These are phyloP conservation scores for Dioszegia crocea DNA, from an alignment of 768 basidiomycete species.

Conservation along the genomic window DNA sequence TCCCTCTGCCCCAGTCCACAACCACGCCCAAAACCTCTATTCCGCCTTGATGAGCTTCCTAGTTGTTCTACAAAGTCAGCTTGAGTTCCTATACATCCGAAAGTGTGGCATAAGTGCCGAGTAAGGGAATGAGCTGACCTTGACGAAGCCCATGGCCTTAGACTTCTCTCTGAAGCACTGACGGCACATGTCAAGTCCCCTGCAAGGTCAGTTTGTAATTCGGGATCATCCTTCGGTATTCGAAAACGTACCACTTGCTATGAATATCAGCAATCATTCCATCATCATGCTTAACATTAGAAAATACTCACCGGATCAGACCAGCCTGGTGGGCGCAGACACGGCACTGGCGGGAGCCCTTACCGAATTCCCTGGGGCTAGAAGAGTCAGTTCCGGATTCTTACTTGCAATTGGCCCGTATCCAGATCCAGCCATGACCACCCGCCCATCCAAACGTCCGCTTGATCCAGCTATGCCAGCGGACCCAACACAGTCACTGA, in stretches of 20 bases:
- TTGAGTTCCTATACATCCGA: too few relatives aligned
- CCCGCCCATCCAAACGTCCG: too few relatives aligned
- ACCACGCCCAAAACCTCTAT: not conserved
- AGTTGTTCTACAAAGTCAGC: conserved; percentile 39
- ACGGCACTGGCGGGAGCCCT: conserved; percentile 93
- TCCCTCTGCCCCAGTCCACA: not conserved
- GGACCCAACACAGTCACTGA: too few relatives aligned
- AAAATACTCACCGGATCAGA: conserved; percentile 78
- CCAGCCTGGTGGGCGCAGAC: conserved; percentile 95
- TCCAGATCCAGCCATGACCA: not conserved
- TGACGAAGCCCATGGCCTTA: conserved; percentile 85
- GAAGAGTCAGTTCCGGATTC: conserved; percentile 7
- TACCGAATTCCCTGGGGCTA: conserved; percentile 84
- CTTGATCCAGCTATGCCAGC: too few relatives aligned
- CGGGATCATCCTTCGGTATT: too few relatives aligned
- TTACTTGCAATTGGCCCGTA: not conserved
- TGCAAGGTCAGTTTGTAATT: conserved; percentile 14
- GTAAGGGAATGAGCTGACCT: too few relatives aligned
- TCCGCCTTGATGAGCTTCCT: conserved; percentile 12
- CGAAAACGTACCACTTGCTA: conserved; percentile 34
- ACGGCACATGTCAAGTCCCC: conserved; percentile 93
- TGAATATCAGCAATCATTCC: conserved; percentile 14
- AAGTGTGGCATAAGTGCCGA: too few relatives aligned
- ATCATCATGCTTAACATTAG: too few relatives aligned
- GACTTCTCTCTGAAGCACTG: conserved; percentile 97